A percentile compares a stretch with the other conserved stretches of the same genome.
Evolutionary conservation across 352 stramenopile genomes (phyloP).

Genomic region (Phytophthora kernoviae): DNA sequence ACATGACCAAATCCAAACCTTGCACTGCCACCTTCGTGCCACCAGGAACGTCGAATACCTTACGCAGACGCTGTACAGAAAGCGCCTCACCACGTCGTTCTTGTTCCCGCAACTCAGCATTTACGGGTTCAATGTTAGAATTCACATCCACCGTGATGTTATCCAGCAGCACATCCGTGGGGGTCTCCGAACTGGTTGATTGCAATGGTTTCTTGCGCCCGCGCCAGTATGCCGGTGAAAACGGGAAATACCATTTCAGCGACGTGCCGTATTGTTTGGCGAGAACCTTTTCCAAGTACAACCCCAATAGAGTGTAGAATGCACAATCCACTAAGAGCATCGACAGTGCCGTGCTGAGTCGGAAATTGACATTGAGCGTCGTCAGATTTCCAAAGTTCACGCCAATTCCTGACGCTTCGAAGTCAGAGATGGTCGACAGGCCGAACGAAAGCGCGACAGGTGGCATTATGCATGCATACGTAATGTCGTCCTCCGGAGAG

Average conservation of each 20-base stretch:
- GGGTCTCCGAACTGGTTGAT: not conserved
- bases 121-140: slow-evolving; percentile 35
- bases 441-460: slow-evolving; percentile 69
- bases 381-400: slow-evolving; percentile 49
- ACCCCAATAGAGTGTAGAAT: slow-evolving; percentile 88
- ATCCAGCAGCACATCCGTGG: slow-evolving; percentile 15
- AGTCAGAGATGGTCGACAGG: slow-evolving; percentile 46
- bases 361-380: slow-evolving; percentile 53
- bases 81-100: slow-evolving; percentile 36
- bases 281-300: slow-evolving; percentile 92
- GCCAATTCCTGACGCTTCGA: slow-evolving; percentile 46
- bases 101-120: slow-evolving; percentile 31
- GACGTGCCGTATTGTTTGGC: slow-evolving; percentile 88
- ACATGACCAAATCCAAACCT: slow-evolving; percentile 79
- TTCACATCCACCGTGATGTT: slow-evolving; percentile 23
- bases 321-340: slow-evolving; percentile 87
- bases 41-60: slow-evolving; percentile 63
- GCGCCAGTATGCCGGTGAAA: slow-evolving; percentile 54
- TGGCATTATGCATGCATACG: slow-evolving; percentile 49
- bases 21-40: slow-evolving; percentile 79
- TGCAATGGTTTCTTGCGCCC: slow-evolving; percentile 1
- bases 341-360: slow-evolving; percentile 52
- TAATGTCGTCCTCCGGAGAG: slow-evolving; percentile 38
- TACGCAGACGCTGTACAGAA: slow-evolving; percentile 43
- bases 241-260: slow-evolving; percentile 91